Evolutionary conservation across 257 asterid species (phyloP).

Genomic region (Forsythia suspensa): DNA sequence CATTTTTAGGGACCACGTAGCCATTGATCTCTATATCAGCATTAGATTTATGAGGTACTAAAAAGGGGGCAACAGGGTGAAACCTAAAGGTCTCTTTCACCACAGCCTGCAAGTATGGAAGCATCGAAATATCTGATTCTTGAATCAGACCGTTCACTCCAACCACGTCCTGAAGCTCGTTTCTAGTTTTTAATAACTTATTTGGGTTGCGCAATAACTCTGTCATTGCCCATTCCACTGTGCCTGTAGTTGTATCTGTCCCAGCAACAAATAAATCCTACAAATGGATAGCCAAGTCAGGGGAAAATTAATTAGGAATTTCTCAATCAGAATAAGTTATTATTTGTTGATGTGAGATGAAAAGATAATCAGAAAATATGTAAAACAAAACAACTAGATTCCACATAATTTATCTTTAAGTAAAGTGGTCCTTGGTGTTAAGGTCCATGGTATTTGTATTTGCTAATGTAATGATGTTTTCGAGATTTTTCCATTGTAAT

Average conservation of each 20-base stretch:
- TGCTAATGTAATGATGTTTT: too few relatives aligned
- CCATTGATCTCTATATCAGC: conserved; percentile 21
- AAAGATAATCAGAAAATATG: too few relatives aligned
- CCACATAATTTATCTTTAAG: too few relatives aligned
- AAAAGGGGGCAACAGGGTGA: conserved; percentile 19
- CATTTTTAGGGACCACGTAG: conserved; percentile 14
- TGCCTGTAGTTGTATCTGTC: conserved; percentile 23
- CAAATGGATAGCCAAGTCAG: too few relatives aligned
- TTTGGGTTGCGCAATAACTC: conserved; percentile 27
- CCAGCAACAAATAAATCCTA: conserved; percentile 30
- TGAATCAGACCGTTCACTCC: conserved; percentile 7
- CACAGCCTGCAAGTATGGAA: conserved; percentile 27
- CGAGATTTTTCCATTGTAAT: too few relatives aligned
- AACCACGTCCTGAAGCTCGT: conserved; percentile 13
- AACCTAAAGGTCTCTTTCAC: conserved; percentile 33
- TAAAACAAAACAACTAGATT: conserved; percentile 4
- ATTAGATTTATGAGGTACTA: conserved; percentile 14
- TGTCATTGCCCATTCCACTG: conserved; percentile 40
- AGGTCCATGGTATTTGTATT: too few relatives aligned
- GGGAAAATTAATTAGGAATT: neutral
- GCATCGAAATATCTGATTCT: conserved; percentile 32
- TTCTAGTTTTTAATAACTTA: neutral
- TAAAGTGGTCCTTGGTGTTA: too few relatives aligned
- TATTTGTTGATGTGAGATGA: too few relatives aligned
- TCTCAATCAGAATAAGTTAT: too few relatives aligned